phyloP scores from a whole-genome alignment of 1,284 basidiomycete genomes.

The Fomitiporia mediterranea region DNA sequence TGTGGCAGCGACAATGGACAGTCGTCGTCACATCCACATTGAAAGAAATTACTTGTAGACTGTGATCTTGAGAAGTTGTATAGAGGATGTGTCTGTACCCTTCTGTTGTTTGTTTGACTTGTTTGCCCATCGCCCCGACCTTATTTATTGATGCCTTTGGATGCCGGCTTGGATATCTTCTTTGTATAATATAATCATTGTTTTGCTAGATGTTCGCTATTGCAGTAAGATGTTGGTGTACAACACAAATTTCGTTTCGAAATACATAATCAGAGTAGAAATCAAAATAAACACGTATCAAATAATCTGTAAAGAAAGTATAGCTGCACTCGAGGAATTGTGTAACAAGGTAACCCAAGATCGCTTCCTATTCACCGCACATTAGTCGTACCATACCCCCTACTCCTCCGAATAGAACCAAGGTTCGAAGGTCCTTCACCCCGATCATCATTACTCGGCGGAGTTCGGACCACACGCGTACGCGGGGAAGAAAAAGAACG shows the following conservation, averaged over 20 bases:
- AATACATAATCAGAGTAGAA: too few relatives aligned
- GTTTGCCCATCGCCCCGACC: too few relatives aligned
- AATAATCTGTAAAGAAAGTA: too few relatives aligned
- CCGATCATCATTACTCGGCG: neutral
- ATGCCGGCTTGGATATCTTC: too few relatives aligned
- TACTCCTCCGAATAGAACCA: constrained; percentile 16
- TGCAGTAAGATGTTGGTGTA: neutral
- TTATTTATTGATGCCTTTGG: too few relatives aligned
- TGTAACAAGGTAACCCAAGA: too few relatives aligned
- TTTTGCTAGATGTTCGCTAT: neutral
- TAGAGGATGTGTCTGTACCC: too few relatives aligned
- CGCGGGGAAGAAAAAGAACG: neutral
- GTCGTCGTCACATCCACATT: neutral
- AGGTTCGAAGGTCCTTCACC: constrained; percentile 10
- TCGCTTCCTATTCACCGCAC: constrained; percentile 16
- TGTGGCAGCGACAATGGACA: neutral
- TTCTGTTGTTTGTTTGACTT: neutral
- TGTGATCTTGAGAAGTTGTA: too few relatives aligned
- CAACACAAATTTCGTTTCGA: too few relatives aligned
- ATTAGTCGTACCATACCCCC: constrained; percentile 16
- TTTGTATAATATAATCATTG: neutral
- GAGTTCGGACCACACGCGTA: neutral
- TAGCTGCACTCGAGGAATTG: too few relatives aligned
- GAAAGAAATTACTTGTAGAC: neutral
- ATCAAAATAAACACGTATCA: too few relatives aligned